Conservation (phyloP, 2,329 filamentous ascomycete genomes). For the Penicillium sp. region DNA sequence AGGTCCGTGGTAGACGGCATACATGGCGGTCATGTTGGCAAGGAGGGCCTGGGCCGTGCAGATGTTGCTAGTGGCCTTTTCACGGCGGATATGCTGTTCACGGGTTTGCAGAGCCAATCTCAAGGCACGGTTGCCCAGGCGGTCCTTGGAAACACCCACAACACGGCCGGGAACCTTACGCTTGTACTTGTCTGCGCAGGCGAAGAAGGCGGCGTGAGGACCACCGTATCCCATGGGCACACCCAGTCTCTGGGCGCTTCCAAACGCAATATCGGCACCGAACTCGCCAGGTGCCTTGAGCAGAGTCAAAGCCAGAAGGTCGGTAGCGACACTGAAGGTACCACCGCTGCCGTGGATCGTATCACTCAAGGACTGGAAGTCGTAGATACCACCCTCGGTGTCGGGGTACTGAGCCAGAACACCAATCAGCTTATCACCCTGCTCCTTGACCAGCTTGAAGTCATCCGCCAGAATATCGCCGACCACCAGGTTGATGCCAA, state of each 20-base stretch:
- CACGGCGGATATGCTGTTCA: constrained; percentile 90
- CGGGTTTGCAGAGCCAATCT: constrained; percentile 80
- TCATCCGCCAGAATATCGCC: constrained; percentile 61
- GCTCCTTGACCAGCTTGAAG: constrained; percentile 57
- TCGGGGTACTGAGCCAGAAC: constrained; percentile 93
- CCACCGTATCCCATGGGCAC: constrained; percentile 87
- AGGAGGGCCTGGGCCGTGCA: constrained; percentile 90
- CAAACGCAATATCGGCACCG: constrained; percentile 89
- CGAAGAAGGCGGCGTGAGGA: constrained; percentile 95
- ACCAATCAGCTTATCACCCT: constrained; percentile 75
- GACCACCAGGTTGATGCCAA: constrained; percentile 69
- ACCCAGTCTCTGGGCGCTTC: constrained; percentile 82
- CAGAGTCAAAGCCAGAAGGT: constrained; percentile 76
- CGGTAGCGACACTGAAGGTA: constrained; percentile 78
- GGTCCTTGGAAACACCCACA: constrained; percentile 84
- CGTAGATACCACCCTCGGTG: constrained; percentile 68
- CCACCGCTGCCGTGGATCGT: constrained; percentile 67
- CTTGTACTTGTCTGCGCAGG: constrained; percentile 83
- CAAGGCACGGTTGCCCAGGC: constrained; percentile 70
- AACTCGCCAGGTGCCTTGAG: constrained; percentile 87
- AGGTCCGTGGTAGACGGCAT: constrained; percentile 88
- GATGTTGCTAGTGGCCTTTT: constrained; percentile 96
- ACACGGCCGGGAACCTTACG: constrained; percentile 85
- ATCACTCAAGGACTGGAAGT: constrained; percentile 66
- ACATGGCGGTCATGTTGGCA: constrained; percentile 92